Percentiles rank a stretch among this genome's conserved stretches.
phyloP scores from a whole-genome alignment of 2,329 filamentous ascomycete species.

The Colletotrichum sp. region DNA sequence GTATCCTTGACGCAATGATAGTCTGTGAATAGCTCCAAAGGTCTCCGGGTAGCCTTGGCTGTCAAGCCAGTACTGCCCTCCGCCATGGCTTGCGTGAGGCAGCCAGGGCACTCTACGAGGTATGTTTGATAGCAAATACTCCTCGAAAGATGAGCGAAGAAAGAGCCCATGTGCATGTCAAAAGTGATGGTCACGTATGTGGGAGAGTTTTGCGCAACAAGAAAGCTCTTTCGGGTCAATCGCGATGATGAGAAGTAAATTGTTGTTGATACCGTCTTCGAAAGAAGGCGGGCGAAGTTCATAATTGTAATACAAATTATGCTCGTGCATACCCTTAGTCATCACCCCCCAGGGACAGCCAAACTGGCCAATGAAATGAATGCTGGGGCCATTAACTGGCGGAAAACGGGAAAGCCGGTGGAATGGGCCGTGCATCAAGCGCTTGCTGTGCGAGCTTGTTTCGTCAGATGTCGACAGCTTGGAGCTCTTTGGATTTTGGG shows the following conservation, averaged over 20 bases:
- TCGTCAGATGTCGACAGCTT: not conserved
- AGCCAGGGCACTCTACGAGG: too few relatives aligned
- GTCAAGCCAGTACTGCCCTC: too few relatives aligned
- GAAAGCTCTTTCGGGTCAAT: too few relatives aligned
- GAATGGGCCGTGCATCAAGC: not conserved
- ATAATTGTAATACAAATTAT: not conserved
- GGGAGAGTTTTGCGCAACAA: too few relatives aligned
- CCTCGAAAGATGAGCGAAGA: rapidly evolving
- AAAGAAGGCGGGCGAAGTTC: not conserved
- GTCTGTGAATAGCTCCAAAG: too few relatives aligned
- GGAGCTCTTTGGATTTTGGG: not conserved
- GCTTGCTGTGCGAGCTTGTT: not conserved
- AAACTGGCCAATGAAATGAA: not conserved
- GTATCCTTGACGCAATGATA: too few relatives aligned
- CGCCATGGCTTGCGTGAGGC: too few relatives aligned
- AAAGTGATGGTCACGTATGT: rapidly evolving
- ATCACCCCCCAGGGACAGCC: rapidly evolving
- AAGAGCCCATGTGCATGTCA: not conserved
- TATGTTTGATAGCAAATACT: not conserved
- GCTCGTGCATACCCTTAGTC: not conserved
- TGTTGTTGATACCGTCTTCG: not conserved
- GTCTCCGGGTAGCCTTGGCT: too few relatives aligned
- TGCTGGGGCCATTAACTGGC: not conserved
- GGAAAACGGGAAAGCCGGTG: not conserved
- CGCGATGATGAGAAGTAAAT: too few relatives aligned